Evolutionary conservation across 805 yeast species (phyloP), one percentile per base, ranked within the genome.

Genomic region (Candida corydali): DNA sequence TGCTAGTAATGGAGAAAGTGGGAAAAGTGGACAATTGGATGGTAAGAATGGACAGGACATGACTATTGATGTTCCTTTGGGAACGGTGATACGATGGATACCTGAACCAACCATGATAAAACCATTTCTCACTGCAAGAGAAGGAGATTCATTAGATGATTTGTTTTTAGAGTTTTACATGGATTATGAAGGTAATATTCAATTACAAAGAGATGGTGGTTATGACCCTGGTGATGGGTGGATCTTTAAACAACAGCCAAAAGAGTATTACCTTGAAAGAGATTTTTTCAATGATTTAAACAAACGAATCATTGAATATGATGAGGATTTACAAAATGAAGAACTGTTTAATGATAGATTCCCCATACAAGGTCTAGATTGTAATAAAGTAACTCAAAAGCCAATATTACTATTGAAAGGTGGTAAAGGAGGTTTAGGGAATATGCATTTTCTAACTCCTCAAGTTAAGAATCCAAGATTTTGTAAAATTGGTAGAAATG

Each of bases 381-480:
- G 86, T 31, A 61, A 70, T 40, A 57, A 68, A 43, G 77, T 80
- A 12, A 69, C 86, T 0, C 72, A 72, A 2, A 74, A 71, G 30
- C 96, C 98, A 1, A 57, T 82, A 3, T 61, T 85, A 35, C 49
- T 93, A 14, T 51, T 89, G 31, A 75, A 73, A 47, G 98, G 98
- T 29, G 98, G 98, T 8, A 69, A 71, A 44, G 98, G 98, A 15
- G 98, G 98, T 0, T 70, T 91, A 65, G 98, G 98, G 1, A 93
- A 93, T 58, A 87, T 87, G 93, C 96, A 91, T 57, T 93, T 93
- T 54, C 67, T 86, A 33, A 87, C 96, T 1, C 71, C 82, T 31
- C 76, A 78, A 34, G 79, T 93, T 40, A 75, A 97, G 42, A 91
- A 88, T 50, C 98, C 98, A 10, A 67, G 95, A 38, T 93, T 93